Base-by-base conservation (phyloP, 164 flowering plant genomes). In the Annona squamosa region DNA sequence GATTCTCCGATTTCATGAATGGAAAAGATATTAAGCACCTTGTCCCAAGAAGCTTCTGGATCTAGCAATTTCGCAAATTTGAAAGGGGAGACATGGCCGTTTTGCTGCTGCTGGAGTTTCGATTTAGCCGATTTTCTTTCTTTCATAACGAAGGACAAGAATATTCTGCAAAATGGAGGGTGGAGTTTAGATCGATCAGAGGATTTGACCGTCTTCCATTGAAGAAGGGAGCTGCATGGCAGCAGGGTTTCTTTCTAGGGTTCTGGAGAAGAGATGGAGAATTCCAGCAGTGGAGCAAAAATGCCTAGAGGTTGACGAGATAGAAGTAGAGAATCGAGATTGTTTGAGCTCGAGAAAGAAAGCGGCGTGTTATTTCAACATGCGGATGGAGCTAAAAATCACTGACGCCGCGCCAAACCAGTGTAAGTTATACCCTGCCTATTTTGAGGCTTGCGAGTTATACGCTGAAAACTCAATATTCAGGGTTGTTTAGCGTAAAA, bases 1-100 rank as follows among this genome's bases (percentile, higher is more conserved):
- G 37, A 26, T 26, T 26, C 37, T 26, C 37, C 37, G 37, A 26
- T 26, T 26, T 26, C 37, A 26, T 26, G 37, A 26, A 26, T 26
- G 37, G 37, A 26, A 3, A 12, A 52, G 13, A 52, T 9, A 52
- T 52, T 16, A 52, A 52, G 9, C 68, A 92, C 98, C 92, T 91
- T 94, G 75, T 92, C 99, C 98, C 97, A 95, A 0, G 98, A 89
- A 73, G 94, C 94, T 19, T 95, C 98, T 1, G 99, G 94, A 86
- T 95, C 99, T 37, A 95, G 80, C 79, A 93, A 83, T 70, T 90
- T 93, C 47, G 86, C 83, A 48, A 87, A 81, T 68, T 87, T 86
- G 81, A 88, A 93, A 1, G 94, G 90, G 62, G 91, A 76, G 61
- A 87, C 77, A 82, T 90, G 94, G 48, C 85, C 99, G 73, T 90